Percentiles rank a stretch among this genome's conserved stretches.
Evolutionary conservation across 345 rosid species (phyloP).

Genomic region (Citrus cavaleriei): DNA sequence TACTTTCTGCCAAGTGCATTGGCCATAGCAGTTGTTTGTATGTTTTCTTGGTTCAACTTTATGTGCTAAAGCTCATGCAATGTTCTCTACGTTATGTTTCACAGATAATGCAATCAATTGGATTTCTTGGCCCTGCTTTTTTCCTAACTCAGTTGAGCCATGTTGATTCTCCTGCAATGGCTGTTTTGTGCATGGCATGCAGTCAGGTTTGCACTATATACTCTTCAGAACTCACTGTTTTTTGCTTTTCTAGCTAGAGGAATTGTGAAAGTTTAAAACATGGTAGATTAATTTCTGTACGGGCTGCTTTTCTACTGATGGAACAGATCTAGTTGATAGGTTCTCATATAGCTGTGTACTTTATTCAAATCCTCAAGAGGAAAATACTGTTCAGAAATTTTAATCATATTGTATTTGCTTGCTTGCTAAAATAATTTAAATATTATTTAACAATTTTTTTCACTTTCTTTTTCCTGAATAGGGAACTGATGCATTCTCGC

Average conservation of each 20-base stretch:
- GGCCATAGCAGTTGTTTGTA: background rate
- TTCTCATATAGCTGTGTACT: background rate
- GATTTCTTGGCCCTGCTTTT: slow-evolving; percentile 97
- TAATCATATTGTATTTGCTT: background rate
- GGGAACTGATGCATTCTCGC: slow-evolving; percentile 97
- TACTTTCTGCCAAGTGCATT: background rate
- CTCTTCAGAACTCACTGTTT: background rate
- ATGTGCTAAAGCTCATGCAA: background rate
- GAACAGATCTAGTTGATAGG: background rate
- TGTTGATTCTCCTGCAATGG: slow-evolving; percentile 83
- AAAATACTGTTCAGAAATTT: background rate
- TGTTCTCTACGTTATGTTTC: background rate
- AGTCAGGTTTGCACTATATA: slow-evolving; percentile 57
- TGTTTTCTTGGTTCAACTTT: background rate
- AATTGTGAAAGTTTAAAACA: background rate
- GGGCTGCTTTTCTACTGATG: background rate
- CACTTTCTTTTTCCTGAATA: slow-evolving; percentile 12
- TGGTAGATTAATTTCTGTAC: background rate
- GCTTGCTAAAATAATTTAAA: background rate
- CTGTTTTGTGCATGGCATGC: slow-evolving; percentile 82
- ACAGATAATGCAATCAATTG: slow-evolving; percentile 95
- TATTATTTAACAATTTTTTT: background rate
- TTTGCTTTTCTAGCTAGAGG: background rate
- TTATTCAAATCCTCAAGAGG: background rate
- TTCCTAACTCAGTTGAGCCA: slow-evolving; percentile 93